Percentiles rank a stretch among this genome's conserved stretches.
These are phyloP conservation scores for Anthracocystis walkeri DNA, from an alignment of 1,284 basidiomycete genomes.

Conservation along the genomic window DNA sequence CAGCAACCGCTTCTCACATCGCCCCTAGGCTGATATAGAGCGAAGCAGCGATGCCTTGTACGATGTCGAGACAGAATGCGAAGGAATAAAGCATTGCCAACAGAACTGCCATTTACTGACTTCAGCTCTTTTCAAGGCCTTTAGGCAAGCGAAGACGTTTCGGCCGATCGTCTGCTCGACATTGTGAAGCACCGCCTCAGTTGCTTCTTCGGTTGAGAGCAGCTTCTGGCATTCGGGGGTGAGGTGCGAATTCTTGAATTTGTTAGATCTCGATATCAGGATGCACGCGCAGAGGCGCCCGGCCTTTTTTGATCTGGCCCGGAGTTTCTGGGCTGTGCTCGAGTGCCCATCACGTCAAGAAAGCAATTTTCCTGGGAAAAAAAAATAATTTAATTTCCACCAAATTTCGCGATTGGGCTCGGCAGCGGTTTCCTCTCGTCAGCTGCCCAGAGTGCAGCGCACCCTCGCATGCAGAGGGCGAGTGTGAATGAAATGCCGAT, in stretches of 20 bases:
- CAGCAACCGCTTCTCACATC: too few species aligned
- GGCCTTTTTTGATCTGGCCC: slow-evolving; percentile 26
- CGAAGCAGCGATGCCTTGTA: too few species aligned
- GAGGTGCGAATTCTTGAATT: background rate
- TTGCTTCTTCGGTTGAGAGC: too few species aligned
- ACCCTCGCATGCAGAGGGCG: slow-evolving; percentile 11
- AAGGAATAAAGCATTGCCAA: too few species aligned
- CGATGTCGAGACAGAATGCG: too few species aligned
- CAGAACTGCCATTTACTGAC: too few species aligned
- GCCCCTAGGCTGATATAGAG: too few species aligned
- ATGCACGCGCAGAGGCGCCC: slow-evolving; percentile 1
- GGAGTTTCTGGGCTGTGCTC: slow-evolving; percentile 21
- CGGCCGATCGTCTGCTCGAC: too few species aligned
- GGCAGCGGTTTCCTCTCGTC: background rate
- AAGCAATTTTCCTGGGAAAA: background rate
- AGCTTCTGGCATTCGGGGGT: background rate
- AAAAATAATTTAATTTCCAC: slow-evolving; percentile 2
- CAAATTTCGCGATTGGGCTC: slow-evolving; percentile 6
- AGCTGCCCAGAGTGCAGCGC: slow-evolving; percentile 4
- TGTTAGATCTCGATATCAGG: slow-evolving; percentile 22
- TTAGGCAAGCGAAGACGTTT: too few species aligned
- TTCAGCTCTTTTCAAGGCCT: too few species aligned
- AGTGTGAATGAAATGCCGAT: slow-evolving; percentile 15
- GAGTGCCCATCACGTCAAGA: slow-evolving; percentile 1
- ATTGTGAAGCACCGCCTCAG: too few species aligned